Evolutionary conservation across 2,329 filamentous ascomycete genomes (phyloP), one percentile per base, ranked within the genome.

Genomic region (Chaetomiaceae sp.): DNA sequence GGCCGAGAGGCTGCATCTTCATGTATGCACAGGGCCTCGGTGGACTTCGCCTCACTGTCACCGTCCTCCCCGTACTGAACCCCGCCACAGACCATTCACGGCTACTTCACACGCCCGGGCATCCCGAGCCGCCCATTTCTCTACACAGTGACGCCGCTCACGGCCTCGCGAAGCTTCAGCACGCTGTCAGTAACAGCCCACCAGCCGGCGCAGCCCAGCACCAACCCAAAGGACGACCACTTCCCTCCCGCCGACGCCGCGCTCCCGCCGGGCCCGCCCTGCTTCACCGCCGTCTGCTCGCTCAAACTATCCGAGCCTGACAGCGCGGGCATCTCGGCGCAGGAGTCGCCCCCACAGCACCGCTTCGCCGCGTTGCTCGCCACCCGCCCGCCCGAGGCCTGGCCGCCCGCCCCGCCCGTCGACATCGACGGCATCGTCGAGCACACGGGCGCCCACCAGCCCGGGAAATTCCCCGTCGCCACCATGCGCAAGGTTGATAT

Each of bases 401-500:
- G 75, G 74, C 65, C 66, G 1, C 63, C 66, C 1, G 63, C 66
- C 9, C 73, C 74, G 1, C 68, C 70, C 4, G 55, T 69, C 3
- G 74, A 78, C 52, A 62, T 78, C 35, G 66, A 71, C 15, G 53
- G 58, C 4, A 38, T 72, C 18, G 61, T 67, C 2, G 56, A 59
- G 1, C 42, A 60, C 5, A 65, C 70, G 12, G 68, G 67, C 2
- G 56, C 62, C 34, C 55, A 63, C 12, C 62, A 66, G 2, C 60
- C 66, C 1, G 73, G 72, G 3, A 60, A 58, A 0, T 78, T 78
- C 46, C 75, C 75, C 7, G 62, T 68, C 0, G 62, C 77, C 3
- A 69, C 76, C 38, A 75, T 78, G 71, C 68, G 68, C 56, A 77
- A 77, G 60, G 75, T 78, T 7, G 74, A 78, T 55, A 72, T 79